Evolutionary conservation across 192 early-diverging fungal species (phyloP).

Genomic region (Podila epigama): DNA sequence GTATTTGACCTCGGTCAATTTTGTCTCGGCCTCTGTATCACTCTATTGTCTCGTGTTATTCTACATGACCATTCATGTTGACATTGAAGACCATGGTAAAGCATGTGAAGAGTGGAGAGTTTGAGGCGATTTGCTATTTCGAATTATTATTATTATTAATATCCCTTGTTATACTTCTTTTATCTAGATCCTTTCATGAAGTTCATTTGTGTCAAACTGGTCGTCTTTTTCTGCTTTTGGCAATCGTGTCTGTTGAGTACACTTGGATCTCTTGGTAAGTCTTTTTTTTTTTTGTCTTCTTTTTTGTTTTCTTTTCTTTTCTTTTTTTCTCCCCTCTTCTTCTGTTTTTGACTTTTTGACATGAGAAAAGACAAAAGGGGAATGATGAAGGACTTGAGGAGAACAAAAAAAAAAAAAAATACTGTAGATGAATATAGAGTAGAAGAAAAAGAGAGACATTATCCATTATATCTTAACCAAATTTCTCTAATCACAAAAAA

Average conservation of each 20-base stretch:
- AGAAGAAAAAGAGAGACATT: too few species aligned
- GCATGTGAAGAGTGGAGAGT: too few species aligned
- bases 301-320: not conserved
- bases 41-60: conserved; percentile 67
- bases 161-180: too few species aligned
- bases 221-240: conserved; percentile 44
- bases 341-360: too few species aligned
- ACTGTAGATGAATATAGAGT: not conserved
- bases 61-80: conserved; percentile 35
- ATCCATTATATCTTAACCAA: not conserved
- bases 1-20: conserved; percentile 68
- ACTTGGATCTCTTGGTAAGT: conserved; percentile 33
- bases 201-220: conserved; percentile 51
- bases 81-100: conserved; percentile 43
- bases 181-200: conserved; percentile 43
- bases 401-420: not conserved
- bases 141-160: too few species aligned
- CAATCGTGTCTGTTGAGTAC: conserved; percentile 26
- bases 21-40: conserved; percentile 66
- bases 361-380: too few species aligned
- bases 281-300: not conserved
- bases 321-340: not conserved
- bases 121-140: not conserved
- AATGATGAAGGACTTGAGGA: too few species aligned
- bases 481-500: not conserved